phyloP scores from a whole-genome alignment of 1,284 basidiomycete genomes.

The Amylostereum chailletii region DNA sequence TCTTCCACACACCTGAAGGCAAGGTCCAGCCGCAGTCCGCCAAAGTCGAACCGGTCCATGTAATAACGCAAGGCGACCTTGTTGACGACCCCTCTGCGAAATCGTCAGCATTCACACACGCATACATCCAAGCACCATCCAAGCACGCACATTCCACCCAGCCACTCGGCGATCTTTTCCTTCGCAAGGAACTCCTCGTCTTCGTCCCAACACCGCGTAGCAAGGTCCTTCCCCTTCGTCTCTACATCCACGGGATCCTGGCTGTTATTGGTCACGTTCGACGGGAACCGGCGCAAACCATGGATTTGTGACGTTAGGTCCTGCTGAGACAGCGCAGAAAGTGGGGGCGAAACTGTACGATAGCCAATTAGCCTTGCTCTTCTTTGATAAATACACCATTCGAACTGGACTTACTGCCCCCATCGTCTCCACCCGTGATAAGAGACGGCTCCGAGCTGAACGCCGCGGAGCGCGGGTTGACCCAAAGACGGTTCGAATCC shows the following conservation, averaged over 20 bases:
- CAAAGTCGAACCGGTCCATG: constrained; percentile 87
- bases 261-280: constrained; percentile 32
- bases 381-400: constrained; percentile 12
- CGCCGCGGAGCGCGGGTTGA: constrained; percentile 58
- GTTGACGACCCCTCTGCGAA: constrained; percentile 65
- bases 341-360: constrained; percentile 15
- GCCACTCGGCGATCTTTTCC: constrained; percentile 94
- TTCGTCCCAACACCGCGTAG: constrained; percentile 78
- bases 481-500: constrained; percentile 43
- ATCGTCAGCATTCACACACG: constrained; percentile 10
- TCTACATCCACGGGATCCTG: constrained; percentile 55
- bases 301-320: constrained; percentile 44
- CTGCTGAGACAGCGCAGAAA: constrained; percentile 36
- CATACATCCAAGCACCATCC: not conserved
- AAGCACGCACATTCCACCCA: constrained; percentile 75
- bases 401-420: constrained; percentile 20
- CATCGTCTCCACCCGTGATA: constrained; percentile 41
- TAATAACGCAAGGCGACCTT: constrained; percentile 71
- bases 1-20: constrained; percentile 69
- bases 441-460: constrained; percentile 75
- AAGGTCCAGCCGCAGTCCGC: constrained; percentile 71
- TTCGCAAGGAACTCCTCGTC: constrained; percentile 77
- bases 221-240: constrained; percentile 63
- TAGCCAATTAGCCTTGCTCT: constrained; percentile 12
- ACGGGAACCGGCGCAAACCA: constrained; percentile 30